phyloP scores from a whole-genome alignment of 768 basidiomycete genomes.

The Mycena olivaceomarginata region DNA sequence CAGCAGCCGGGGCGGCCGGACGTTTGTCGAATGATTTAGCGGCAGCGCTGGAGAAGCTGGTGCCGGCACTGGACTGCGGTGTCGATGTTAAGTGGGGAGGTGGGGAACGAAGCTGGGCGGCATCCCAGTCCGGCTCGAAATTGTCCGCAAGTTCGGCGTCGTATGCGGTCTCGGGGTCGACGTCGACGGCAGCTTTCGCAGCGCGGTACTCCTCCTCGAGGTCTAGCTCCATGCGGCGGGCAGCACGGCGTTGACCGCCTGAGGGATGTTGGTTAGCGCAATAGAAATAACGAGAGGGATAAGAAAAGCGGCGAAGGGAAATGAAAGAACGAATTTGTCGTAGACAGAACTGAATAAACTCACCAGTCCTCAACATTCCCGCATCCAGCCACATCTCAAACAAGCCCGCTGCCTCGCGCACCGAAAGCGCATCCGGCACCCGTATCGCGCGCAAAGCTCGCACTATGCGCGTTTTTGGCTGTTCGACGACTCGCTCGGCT shows the following conservation, averaged over 20 bases:
- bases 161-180: conserved; percentile 20
- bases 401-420: conserved; percentile 82
- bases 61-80: too few species aligned
- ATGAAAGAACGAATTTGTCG: background rate
- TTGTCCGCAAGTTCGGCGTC: background rate
- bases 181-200: conserved; percentile 22
- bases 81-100: background rate
- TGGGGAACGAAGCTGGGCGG: background rate
- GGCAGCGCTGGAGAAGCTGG: background rate
- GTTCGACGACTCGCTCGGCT: background rate
- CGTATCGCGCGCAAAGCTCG: conserved; percentile 52
- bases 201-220: background rate
- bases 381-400: conserved; percentile 88
- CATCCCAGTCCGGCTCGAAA: background rate
- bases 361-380: conserved; percentile 71
- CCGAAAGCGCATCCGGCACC: conserved; percentile 74
- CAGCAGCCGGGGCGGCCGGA: background rate
- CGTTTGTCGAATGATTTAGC: background rate
- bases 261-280: conserved; percentile 7
- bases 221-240: conserved; percentile 30
- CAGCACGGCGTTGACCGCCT: conserved; percentile 53
- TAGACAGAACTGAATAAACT: conserved; percentile 43
- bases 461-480: conserved; percentile 4
- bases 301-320: background rate
- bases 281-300: background rate